These are phyloP conservation scores for Plasmodium fragile DNA, from an alignment of 169 alveolate species.

Conservation along the genomic window DNA sequence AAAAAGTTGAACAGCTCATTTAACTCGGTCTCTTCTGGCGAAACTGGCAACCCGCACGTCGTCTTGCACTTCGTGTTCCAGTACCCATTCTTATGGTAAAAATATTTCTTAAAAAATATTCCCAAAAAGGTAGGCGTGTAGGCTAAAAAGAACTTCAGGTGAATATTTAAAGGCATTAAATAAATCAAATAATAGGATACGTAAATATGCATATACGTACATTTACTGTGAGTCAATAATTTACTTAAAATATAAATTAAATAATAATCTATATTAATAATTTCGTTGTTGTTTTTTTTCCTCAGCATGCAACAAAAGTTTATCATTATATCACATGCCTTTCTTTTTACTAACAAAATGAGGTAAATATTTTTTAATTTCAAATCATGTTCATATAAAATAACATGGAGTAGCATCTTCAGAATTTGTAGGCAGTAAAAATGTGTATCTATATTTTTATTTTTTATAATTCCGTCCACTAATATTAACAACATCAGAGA, in stretches of 20 bases:
- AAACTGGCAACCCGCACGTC: background rate
- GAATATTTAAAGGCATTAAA: conserved; percentile 71
- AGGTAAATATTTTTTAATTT: conserved; percentile 62
- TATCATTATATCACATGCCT: conserved; percentile 63
- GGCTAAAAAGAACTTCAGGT: conserved; percentile 55
- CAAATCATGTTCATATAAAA: conserved; percentile 69
- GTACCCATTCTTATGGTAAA: conserved; percentile 54
- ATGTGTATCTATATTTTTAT: conserved; percentile 48
- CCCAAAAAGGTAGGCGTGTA: conserved; percentile 59
- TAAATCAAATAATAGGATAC: conserved; percentile 57
- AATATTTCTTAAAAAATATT: conserved; percentile 63
- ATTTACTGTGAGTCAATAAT: conserved; percentile 68
- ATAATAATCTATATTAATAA: conserved; percentile 66
- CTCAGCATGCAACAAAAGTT: conserved; percentile 40
- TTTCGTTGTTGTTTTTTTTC: conserved; percentile 61
- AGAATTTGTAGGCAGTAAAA: conserved; percentile 69
- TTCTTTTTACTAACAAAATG: conserved; percentile 67
- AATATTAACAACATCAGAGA: conserved; percentile 59
- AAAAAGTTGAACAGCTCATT: conserved; percentile 56
- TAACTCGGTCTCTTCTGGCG: conserved; percentile 43
- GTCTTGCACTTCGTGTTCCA: background rate
- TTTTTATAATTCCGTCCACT: conserved; percentile 43
- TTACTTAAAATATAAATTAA: conserved; percentile 54
- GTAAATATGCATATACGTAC: conserved; percentile 73
- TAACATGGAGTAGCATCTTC: conserved; percentile 68